A percentile compares a stretch with the other conserved stretches of the same genome.
phyloP scores from a whole-genome alignment of 306 rosid species.

The Gynostemma pentaphyllum region DNA sequence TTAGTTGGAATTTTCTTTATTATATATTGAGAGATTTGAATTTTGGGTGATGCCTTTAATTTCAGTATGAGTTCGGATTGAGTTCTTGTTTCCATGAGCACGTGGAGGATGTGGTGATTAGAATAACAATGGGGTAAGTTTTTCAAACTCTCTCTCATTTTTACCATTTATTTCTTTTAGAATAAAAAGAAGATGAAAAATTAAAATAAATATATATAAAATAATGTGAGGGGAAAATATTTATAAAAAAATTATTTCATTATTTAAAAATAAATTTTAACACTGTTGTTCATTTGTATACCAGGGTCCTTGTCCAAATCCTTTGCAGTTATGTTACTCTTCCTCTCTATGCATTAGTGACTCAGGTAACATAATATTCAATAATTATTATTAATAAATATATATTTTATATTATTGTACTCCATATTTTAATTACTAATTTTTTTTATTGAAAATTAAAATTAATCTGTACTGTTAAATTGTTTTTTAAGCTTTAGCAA shows the following conservation, averaged over 20 bases:
- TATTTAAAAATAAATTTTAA: neutral
- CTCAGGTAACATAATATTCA: slow-evolving; percentile 55
- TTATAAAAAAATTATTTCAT: no score
- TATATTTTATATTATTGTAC: neutral
- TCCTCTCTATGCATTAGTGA: slow-evolving; percentile 83
- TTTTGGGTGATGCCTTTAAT: neutral
- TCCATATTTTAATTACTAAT: neutral
- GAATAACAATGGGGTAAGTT: slow-evolving; percentile 76
- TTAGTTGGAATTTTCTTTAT: no score
- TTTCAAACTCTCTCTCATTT: no score
- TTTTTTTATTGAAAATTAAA: no score
- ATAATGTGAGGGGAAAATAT: no score
- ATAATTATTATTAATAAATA: no score
- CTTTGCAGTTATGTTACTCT: slow-evolving; percentile 89
- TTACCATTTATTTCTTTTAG: no score
- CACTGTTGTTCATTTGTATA: neutral
- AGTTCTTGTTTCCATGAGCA: slow-evolving; percentile 55
- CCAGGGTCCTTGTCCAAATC: slow-evolving; percentile 59
- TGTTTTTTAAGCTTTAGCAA: no score
- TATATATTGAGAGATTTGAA: no score
- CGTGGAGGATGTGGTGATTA: slow-evolving; percentile 44
- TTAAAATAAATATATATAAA: no score
- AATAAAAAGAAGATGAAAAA: no score
- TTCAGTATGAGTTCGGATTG: slow-evolving; percentile 56
- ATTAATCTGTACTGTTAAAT: no score